Base-by-base conservation (phyloP, 2,329 filamentous ascomycete genomes). In the Talaromyces marneffei region DNA sequence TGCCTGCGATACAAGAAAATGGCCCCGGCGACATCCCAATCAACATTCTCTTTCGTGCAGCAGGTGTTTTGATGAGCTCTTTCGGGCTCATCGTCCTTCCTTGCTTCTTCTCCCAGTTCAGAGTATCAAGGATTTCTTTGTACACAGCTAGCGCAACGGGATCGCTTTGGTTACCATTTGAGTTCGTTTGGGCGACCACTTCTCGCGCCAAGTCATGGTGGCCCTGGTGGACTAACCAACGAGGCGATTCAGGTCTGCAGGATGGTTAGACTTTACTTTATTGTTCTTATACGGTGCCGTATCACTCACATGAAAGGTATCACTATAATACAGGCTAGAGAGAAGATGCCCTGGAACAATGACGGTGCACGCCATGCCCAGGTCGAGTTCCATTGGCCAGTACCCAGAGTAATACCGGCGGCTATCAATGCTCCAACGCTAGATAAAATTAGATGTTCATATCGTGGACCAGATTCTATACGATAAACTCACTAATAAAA, bases 361-460 rank as follows among this genome's bases (percentile, higher is more conserved):
- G 77, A 79, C 2, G 79, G 79, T 4, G 74, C 69, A 46, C 78
- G 68, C 78, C 78, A 81, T 14, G 78, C 76, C 78, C 79, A 80
- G 7, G 76, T 80, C 16, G 74, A 76, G 37, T 76, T 66, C 74
- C 74, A 76, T 39, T 75, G 65, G 0, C 71, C 74, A 0, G 78
- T 79, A 1, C 78, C 77, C 9, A 74, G 74, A 2, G 79, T 82
- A 57, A 82, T 75, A 5, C 79, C 79, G 4, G 80, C 78, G 0
- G 80, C 79, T 35, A 82, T 75, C 3, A 83, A 69, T 0, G 75
- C 77, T 1, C 79, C 77, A 59, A 62, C 56, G 18, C 60, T 62
- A 14, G 9, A 40, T 12, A 31, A 59, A 27, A 27, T 59, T 12
- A 53, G 31, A 2, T 40, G 6, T 3, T 18, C 6, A 25, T 27